Evolutionary conservation across 2,329 filamentous ascomycete species (phyloP).

Genomic region (Talaromyces funiculosus): DNA sequence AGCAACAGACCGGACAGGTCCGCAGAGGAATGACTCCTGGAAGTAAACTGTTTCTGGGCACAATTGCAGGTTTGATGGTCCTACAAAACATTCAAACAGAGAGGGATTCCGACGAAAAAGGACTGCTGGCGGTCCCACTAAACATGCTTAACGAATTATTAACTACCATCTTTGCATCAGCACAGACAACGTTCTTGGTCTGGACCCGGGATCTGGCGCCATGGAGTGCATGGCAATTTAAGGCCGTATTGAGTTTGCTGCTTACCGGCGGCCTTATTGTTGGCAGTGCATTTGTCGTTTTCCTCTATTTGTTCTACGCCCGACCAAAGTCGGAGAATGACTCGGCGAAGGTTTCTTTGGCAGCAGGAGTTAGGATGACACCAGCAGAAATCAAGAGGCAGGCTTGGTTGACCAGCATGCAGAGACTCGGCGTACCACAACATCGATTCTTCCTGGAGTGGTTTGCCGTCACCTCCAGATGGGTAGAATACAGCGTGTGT

Average conservation of each 20-base stretch:
- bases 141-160: slow-evolving; percentile 47
- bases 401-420: slow-evolving; percentile 88
- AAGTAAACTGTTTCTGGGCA: slow-evolving; percentile 85
- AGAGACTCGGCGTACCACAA: slow-evolving; percentile 84
- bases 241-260: slow-evolving; percentile 39
- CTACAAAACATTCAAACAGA: slow-evolving; percentile 70
- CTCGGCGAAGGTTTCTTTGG: slow-evolving; percentile 29
- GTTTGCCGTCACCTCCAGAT: slow-evolving; percentile 72
- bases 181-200: slow-evolving; percentile 16
- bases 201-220: slow-evolving; percentile 21
- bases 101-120: slow-evolving; percentile 60
- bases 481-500: slow-evolving; percentile 71
- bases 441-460: slow-evolving; percentile 83
- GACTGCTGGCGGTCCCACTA: slow-evolving; percentile 60
- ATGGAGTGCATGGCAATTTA: slow-evolving; percentile 34
- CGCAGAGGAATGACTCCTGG: slow-evolving; percentile 47
- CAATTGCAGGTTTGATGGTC: slow-evolving; percentile 86
- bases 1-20: slow-evolving; percentile 34
- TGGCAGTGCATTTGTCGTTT: slow-evolving; percentile 52
- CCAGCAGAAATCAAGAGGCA: slow-evolving; percentile 79
- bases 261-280: slow-evolving; percentile 49
- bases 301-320: slow-evolving; percentile 52
- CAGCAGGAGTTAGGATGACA: slow-evolving; percentile 43
- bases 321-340: slow-evolving; percentile 51
- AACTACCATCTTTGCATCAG: slow-evolving; percentile 21